Evolutionary conservation across 2,329 filamentous ascomycete species (phyloP).

Genomic region (Fusarium aywerte): DNA sequence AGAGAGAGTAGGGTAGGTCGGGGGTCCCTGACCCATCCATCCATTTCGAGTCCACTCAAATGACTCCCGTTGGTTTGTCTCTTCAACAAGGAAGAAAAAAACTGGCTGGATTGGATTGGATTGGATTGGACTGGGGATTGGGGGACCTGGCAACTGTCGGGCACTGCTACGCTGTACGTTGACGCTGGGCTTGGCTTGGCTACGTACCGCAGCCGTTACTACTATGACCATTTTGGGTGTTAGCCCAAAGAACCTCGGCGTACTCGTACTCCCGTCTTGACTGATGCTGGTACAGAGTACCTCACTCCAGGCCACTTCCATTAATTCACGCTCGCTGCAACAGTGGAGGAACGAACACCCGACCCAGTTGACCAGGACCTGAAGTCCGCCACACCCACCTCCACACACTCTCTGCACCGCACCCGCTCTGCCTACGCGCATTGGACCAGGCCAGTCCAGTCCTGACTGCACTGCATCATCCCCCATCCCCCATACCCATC

Average conservation of each 20-base stretch:
- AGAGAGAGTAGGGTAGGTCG: neutral
- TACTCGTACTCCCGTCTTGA: conserved; percentile 23
- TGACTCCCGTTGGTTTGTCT: conserved; percentile 19
- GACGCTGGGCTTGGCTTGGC: conserved; percentile 22
- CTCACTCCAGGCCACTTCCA: neutral
- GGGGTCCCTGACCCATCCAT: conserved; percentile 14
- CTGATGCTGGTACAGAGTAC: conserved; percentile 11
- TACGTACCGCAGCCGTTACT: conserved; percentile 32
- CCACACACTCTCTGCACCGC: conserved; percentile 27
- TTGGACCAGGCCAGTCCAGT: conserved; percentile 4
- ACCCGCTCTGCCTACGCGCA: conserved; percentile 7
- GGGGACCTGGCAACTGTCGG: conserved; percentile 29
- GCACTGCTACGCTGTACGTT: conserved; percentile 34
- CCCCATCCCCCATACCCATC: conserved; percentile 42
- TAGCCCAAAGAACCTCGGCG: conserved; percentile 8
- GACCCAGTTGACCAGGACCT: conserved; percentile 15
- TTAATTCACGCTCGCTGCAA: conserved; percentile 11
- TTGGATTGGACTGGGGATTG: conserved; percentile 10
- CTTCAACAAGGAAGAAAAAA: conserved; percentile 2
- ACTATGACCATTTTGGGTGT: conserved; percentile 13
- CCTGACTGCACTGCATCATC: conserved; percentile 35
- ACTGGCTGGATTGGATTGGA: conserved; percentile 16
- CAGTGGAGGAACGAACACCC: conserved; percentile 38
- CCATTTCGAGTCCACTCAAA: conserved; percentile 16
- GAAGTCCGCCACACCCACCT: conserved; percentile 43